Conservation (phyloP, 1,284 basidiomycete species). For the Irpex sp. region DNA sequence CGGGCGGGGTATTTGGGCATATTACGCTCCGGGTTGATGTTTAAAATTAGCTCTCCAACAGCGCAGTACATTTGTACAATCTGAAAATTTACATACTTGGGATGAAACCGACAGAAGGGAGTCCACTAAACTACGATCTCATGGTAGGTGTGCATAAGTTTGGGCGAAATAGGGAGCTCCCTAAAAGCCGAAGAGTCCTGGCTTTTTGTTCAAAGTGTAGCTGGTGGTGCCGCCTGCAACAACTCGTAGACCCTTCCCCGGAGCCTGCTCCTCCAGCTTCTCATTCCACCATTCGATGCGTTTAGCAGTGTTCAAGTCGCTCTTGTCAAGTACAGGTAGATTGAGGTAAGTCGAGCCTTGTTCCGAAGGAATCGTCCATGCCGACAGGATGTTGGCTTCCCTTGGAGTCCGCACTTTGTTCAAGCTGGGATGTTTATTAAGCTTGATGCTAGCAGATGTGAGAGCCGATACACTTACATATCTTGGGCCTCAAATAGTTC, state of each 20-base stretch:
- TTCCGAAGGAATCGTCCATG: constrained; percentile 18
- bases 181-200: constrained; percentile 3
- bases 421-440: constrained; percentile 10
- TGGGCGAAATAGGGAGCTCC: not conserved
- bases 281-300: constrained; percentile 23
- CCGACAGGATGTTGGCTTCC: constrained; percentile 18
- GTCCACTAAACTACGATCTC: not conserved
- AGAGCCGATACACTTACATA: not conserved
- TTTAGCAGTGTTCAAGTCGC: constrained; percentile 13
- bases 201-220: constrained; percentile 11
- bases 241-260: constrained; percentile 17
- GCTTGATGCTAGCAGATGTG: not conserved
- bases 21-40: not conserved
- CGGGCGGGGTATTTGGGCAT: too few species aligned
- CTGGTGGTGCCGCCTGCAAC: constrained; percentile 13
- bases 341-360: constrained; percentile 13
- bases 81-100: not conserved
- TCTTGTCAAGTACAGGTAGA: constrained; percentile 18
- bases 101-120: not conserved
- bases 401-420: constrained; percentile 17
- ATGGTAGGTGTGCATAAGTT: not conserved
- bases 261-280: constrained; percentile 13
- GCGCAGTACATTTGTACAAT: not conserved
- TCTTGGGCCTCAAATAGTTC: not conserved
- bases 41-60: not conserved